Conservation (phyloP, 2,329 filamentous ascomycete genomes). For the Cryoendolithus antarcticus region DNA sequence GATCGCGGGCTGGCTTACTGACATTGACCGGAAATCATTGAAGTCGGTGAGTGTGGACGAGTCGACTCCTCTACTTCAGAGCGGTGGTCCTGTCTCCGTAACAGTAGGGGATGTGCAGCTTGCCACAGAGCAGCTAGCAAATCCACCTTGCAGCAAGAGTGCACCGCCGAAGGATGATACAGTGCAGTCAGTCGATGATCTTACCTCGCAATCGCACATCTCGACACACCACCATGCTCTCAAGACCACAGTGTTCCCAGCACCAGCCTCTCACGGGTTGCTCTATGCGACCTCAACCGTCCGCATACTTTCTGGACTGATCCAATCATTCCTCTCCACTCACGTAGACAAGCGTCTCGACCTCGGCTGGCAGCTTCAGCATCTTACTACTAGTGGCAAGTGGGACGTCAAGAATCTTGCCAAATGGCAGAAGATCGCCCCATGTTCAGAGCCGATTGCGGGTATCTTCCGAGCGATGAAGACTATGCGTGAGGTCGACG, state of each 20-base stretch:
- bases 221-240: conserved; percentile 33
- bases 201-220: no score
- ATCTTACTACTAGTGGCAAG: conserved; percentile 79
- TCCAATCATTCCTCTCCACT: conserved; percentile 67
- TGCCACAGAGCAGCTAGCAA: no score
- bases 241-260: conserved; percentile 54
- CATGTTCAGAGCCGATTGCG: conserved; percentile 47
- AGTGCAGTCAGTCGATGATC: no score
- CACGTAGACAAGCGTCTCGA: conserved; percentile 67
- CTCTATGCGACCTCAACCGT: conserved; percentile 68
- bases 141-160: no score
- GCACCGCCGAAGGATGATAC: no score
- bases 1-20: conserved; percentile 40
- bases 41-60: no score
- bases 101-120: no score
- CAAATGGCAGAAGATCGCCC: conserved; percentile 60
- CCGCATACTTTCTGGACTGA: conserved; percentile 64
- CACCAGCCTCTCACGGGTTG: conserved; percentile 70
- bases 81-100: no score
- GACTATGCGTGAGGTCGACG: conserved; percentile 80
- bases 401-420: conserved; percentile 96
- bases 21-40: conserved; percentile 4
- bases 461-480: conserved; percentile 81
- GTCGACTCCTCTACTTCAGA: no score
- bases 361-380: conserved; percentile 81